These are phyloP conservation scores for Teratosphaeria destructans DNA, from an alignment of 2,329 filamentous ascomycete genomes.

Conservation along the genomic window DNA sequence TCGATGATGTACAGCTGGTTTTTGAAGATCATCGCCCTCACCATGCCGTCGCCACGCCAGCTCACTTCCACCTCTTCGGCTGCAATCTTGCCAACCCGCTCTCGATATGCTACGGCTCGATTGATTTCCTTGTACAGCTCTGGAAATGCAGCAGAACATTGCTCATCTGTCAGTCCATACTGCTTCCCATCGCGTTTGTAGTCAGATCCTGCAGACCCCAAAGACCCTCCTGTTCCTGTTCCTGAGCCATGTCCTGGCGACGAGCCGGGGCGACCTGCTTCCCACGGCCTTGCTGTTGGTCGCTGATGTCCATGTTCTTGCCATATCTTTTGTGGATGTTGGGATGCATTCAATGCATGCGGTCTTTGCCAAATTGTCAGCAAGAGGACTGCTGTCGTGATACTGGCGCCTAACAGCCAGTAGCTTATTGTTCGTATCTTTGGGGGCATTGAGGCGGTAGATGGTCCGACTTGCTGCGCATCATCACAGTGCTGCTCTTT, in stretches of 20 bases:
- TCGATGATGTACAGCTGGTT: conserved; percentile 27
- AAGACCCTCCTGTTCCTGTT: not conserved
- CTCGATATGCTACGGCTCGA: conserved; percentile 17
- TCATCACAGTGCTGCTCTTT: not conserved
- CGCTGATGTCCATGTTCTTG: not conserved
- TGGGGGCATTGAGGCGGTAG: not conserved
- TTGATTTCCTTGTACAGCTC: conserved; percentile 23
- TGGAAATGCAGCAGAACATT: conserved; percentile 24
- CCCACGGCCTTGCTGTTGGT: not conserved
- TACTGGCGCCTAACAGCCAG: not conserved
- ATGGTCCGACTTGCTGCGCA: not conserved
- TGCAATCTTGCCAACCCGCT: conserved; percentile 19
- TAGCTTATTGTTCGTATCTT: not conserved
- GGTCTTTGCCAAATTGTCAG: not conserved
- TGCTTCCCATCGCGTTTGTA: conserved; percentile 17
- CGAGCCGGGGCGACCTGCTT: not conserved
- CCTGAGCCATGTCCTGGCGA: not conserved
- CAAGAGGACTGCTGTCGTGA: not conserved
- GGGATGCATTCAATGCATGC: not conserved
- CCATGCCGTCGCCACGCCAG: conserved; percentile 23
- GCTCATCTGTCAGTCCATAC: conserved; percentile 18
- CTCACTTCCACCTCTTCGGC: conserved; percentile 19
- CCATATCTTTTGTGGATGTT: not conserved
- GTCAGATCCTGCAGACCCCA: not conserved
- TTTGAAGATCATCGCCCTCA: conserved; percentile 30